Conservation (phyloP, 208 protist genomes). For the Angomonas ambiguus region DNA sequence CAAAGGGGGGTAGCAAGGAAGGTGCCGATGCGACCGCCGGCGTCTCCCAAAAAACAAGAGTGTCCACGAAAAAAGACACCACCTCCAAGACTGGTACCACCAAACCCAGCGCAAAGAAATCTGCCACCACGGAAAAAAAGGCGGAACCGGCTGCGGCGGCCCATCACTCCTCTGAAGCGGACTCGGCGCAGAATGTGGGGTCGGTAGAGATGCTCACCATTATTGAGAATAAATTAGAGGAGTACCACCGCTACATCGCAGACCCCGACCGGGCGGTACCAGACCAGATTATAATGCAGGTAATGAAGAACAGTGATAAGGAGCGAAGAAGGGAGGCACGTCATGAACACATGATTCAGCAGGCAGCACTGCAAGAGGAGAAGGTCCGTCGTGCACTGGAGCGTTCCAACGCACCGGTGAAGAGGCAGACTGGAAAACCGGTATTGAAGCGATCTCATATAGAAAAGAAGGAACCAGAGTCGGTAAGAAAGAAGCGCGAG, state of each 20-base stretch:
- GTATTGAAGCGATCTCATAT: slow-evolving; percentile 80
- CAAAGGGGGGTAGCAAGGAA: neutral
- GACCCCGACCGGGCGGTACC: slow-evolving; percentile 65
- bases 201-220: slow-evolving; percentile 90
- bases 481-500: slow-evolving; percentile 25
- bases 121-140: neutral
- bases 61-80: neutral
- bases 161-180: slow-evolving; percentile 3
- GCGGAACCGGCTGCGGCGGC: neutral
- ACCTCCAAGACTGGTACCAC: neutral
- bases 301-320: slow-evolving; percentile 86
- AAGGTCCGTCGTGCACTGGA: slow-evolving; percentile 60
- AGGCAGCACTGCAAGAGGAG: slow-evolving; percentile 73
- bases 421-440: slow-evolving; percentile 65
- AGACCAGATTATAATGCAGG: slow-evolving; percentile 50
- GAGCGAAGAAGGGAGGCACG: slow-evolving; percentile 71
- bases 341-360: slow-evolving; percentile 67
- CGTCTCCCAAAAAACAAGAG: slow-evolving; percentile 1
- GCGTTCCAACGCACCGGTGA: slow-evolving; percentile 78
- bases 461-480: slow-evolving; percentile 24
- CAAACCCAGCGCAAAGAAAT: neutral
- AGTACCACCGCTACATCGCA: slow-evolving; percentile 76
- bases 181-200: slow-evolving; percentile 57
- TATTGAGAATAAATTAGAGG: slow-evolving; percentile 91
- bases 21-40: neutral